Conservation (phyloP, 768 basidiomycete genomes). For the Mycena olivaceomarginata region DNA sequence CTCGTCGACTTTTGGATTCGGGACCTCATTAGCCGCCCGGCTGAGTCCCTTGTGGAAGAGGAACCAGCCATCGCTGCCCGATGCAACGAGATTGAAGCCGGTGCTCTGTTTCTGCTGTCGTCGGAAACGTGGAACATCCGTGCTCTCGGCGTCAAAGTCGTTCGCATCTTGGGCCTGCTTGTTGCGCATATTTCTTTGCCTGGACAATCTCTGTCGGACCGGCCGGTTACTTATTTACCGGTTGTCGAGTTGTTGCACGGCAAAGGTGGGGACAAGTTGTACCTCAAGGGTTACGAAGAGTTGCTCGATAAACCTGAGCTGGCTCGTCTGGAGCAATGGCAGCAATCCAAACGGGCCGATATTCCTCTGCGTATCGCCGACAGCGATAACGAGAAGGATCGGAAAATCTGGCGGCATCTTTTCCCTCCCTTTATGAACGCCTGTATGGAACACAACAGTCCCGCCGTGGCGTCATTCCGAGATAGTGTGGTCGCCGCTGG, state of each 20-base stretch:
- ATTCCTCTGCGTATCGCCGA: slow-evolving; percentile 82
- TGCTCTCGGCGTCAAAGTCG: slow-evolving; percentile 76
- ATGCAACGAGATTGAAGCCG: slow-evolving; percentile 80
- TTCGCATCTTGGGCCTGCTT: slow-evolving; percentile 75
- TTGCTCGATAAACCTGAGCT: slow-evolving; percentile 77
- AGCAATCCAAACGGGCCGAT: slow-evolving; percentile 72
- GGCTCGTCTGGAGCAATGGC: slow-evolving; percentile 81
- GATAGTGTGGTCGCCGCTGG: slow-evolving; percentile 82
- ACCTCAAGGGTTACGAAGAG: slow-evolving; percentile 80
- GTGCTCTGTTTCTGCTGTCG: slow-evolving; percentile 84
- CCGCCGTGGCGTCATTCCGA: slow-evolving; percentile 71
- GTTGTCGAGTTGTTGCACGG: slow-evolving; percentile 75
- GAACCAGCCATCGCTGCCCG: slow-evolving; percentile 65
- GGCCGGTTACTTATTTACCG: slow-evolving; percentile 54
- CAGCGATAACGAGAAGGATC: slow-evolving; percentile 80
- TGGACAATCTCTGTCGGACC: slow-evolving; percentile 54
- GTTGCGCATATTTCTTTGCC: slow-evolving; percentile 63
- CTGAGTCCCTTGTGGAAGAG: slow-evolving; percentile 63
- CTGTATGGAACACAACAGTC: slow-evolving; percentile 69
- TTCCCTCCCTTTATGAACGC: slow-evolving; percentile 79
- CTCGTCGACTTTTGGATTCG: slow-evolving; percentile 83
- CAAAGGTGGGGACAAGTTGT: slow-evolving; percentile 63
- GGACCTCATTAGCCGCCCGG: slow-evolving; percentile 63
- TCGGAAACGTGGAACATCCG: slow-evolving; percentile 72
- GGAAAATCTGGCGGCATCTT: slow-evolving; percentile 83